These are phyloP conservation scores for Glycine soja DNA, from an alignment of 306 rosid species.

Conservation along the genomic window DNA sequence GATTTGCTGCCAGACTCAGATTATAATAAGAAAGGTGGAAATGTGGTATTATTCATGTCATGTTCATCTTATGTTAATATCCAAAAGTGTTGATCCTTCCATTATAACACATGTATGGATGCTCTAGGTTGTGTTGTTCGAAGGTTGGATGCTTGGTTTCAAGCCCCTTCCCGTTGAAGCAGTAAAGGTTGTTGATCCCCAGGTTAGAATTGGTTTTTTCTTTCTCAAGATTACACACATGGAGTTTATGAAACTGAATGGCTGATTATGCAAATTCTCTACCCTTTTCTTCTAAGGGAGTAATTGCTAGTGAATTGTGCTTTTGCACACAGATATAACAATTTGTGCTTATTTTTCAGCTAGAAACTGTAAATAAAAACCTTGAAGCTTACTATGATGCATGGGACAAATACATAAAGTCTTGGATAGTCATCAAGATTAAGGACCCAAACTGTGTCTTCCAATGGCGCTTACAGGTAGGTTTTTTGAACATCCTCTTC, in stretches of 20 bases:
- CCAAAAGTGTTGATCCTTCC: conserved; percentile 21
- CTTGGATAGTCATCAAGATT: conserved; percentile 93
- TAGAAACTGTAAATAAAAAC: conserved; percentile 77
- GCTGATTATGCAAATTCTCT: neutral
- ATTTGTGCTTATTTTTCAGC: conserved; percentile 53
- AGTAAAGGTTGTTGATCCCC: conserved; percentile 80
- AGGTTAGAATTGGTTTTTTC: conserved; percentile 59
- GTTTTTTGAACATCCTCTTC: conserved; percentile 33
- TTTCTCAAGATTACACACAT: neutral
- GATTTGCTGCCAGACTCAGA: neutral
- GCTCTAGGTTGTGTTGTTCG: conserved; percentile 79
- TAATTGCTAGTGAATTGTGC: conserved; percentile 28
- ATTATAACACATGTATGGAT: conserved; percentile 44
- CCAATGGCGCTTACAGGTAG: conserved; percentile 92
- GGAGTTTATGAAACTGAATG: conserved; percentile 4
- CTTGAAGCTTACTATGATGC: conserved; percentile 86
- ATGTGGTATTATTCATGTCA: neutral
- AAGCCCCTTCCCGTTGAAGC: conserved; percentile 74
- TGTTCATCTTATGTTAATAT: conserved; percentile 5
- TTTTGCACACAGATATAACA: conserved; percentile 10
- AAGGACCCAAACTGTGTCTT: conserved; percentile 82
- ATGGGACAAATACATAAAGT: conserved; percentile 84
- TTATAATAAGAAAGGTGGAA: neutral
- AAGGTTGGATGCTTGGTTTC: conserved; percentile 99
- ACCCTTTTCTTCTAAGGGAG: conserved; percentile 8